Evolutionary conservation across 148 eudicot species (phyloP).

Genomic region (Limonium bicolor): DNA sequence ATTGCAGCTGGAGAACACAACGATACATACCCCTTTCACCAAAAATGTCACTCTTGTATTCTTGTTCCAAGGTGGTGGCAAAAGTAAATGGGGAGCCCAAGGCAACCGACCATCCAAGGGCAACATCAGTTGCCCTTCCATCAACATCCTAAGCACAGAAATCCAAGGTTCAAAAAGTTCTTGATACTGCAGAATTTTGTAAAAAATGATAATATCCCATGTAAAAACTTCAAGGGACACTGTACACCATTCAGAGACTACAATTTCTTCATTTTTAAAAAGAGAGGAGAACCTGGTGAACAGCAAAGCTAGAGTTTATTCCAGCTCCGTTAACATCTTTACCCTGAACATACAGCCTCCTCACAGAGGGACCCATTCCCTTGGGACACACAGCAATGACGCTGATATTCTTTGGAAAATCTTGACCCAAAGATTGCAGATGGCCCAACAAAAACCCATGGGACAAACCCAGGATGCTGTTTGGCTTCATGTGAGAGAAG

Average conservation of each 20-base stretch:
- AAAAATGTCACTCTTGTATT: constrained; percentile 94
- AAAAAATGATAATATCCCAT: too few relatives aligned
- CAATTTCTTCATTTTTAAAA: too few relatives aligned
- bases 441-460: constrained; percentile 97
- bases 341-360: constrained; percentile 94
- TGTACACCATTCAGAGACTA: too few relatives aligned
- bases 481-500: constrained; percentile 91
- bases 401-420: constrained; percentile 82
- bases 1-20: constrained; percentile 4
- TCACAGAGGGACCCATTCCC: constrained; percentile 99
- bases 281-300: constrained; percentile 65
- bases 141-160: constrained; percentile 85
- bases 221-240: too few relatives aligned
- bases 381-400: constrained; percentile 97
- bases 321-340: constrained; percentile 96
- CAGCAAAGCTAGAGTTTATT: constrained; percentile 89
- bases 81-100: constrained; percentile 97
- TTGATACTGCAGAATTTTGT: too few relatives aligned
- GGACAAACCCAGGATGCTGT: constrained; percentile 94
- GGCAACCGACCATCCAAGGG: constrained; percentile 98
- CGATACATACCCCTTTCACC: constrained; percentile 70
- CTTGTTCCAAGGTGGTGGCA: constrained; percentile 93
- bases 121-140: constrained; percentile 98
- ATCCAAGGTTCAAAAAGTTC: too few relatives aligned
- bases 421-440: constrained; percentile 75